phyloP scores from a whole-genome alignment of 2,329 filamentous ascomycete species.

The Colletotrichum brevisporum region DNA sequence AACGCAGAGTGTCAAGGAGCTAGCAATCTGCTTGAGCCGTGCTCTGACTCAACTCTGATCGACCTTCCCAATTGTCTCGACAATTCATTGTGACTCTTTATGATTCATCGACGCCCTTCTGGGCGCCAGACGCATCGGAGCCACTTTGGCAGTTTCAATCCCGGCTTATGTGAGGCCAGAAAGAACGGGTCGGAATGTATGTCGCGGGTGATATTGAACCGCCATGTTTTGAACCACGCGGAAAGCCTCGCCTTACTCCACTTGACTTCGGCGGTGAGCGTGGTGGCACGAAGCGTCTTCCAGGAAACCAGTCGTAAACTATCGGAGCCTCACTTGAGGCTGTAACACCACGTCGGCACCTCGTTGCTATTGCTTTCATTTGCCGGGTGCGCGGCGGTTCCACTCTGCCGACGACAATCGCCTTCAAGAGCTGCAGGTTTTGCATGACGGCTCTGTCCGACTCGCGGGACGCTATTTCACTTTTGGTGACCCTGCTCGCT shows the following conservation, averaged over 20 bases:
- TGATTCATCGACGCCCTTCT: background rate
- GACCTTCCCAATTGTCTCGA: background rate
- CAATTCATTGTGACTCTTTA: background rate
- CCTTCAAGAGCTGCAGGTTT: background rate
- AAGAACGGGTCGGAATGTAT: background rate
- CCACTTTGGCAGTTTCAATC: background rate
- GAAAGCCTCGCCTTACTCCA: conserved; percentile 2
- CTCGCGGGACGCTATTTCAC: background rate
- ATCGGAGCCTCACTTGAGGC: conserved; percentile 19
- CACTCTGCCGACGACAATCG: background rate
- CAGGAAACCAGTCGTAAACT: conserved; percentile 14
- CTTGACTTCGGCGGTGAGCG: conserved; percentile 24
- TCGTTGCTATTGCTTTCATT: background rate
- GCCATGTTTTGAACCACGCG: no score
- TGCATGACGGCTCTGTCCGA: conserved; percentile 4
- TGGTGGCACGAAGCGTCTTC: background rate
- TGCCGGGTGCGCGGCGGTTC: background rate
- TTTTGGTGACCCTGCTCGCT: background rate
- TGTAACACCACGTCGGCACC: conserved; percentile 33
- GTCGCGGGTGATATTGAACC: conserved; percentile 3
- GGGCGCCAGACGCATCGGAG: background rate
- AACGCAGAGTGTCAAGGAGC: background rate
- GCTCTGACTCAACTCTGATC: conserved; percentile 4
- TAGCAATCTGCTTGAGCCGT: background rate
- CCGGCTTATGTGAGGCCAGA: conserved; percentile 12